These are phyloP conservation scores for Cicer cuneatum DNA, from an alignment of 306 rosid species.

Conservation along the genomic window DNA sequence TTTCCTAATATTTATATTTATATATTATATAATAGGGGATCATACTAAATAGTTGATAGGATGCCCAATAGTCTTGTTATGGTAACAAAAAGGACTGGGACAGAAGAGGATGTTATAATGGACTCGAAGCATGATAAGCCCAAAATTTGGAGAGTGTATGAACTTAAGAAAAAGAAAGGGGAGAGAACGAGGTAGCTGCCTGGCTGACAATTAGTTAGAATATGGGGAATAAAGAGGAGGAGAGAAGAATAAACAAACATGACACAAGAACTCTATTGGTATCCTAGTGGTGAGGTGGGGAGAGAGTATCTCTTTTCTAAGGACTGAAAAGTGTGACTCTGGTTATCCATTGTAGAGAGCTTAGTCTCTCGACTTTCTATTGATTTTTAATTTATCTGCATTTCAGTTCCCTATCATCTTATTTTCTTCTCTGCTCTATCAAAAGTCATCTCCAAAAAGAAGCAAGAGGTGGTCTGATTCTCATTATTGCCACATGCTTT, in stretches of 20 bases:
- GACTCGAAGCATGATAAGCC: background rate
- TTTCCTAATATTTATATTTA: slow-evolving; percentile 11
- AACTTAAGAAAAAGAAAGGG: slow-evolving; percentile 2
- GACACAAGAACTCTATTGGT: background rate
- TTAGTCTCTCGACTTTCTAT: background rate
- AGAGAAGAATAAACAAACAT: slow-evolving; percentile 9
- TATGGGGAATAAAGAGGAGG: background rate
- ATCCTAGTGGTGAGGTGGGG: background rate
- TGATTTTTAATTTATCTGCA: background rate
- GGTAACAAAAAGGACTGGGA: background rate
- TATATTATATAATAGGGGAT: slow-evolving; percentile 17
- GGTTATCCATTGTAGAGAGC: background rate
- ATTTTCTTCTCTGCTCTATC: background rate
- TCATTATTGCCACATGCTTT: slow-evolving; percentile 6
- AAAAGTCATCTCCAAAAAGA: slow-evolving; percentile 22
- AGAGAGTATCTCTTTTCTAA: background rate
- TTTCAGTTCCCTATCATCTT: background rate
- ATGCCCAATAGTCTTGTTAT: background rate
- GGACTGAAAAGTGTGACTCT: no score
- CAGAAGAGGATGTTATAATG: background rate
- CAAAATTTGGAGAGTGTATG: background rate
- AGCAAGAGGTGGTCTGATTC: slow-evolving; percentile 17
- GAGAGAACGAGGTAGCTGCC: background rate
- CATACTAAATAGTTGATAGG: slow-evolving; percentile 20
- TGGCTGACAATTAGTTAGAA: background rate